phyloP scores from a whole-genome alignment of 768 basidiomycete species.

The Boletus subparvulus region DNA sequence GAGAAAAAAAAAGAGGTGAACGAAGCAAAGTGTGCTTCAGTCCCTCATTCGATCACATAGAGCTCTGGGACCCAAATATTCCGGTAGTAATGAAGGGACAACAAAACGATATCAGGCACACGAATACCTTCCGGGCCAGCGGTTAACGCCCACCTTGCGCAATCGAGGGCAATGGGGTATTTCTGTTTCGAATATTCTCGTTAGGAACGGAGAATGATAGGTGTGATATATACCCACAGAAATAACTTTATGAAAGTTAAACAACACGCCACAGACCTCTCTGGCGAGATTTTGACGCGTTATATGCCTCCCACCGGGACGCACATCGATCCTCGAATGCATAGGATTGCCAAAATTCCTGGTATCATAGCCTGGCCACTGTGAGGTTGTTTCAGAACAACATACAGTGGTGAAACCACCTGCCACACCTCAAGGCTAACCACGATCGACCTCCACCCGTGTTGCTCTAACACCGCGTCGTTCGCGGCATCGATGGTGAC shows the following conservation, averaged over 20 bases:
- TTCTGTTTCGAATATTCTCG: neutral
- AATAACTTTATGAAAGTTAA: neutral
- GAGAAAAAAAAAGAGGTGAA: neutral
- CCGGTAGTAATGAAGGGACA: constrained; percentile 29
- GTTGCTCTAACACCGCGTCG: constrained; percentile 16
- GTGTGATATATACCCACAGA: constrained; percentile 6
- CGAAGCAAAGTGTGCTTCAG: neutral
- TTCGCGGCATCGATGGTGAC: constrained; percentile 15
- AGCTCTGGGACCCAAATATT: constrained; percentile 30
- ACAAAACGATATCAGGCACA: constrained; percentile 15
- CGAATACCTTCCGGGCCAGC: constrained; percentile 16
- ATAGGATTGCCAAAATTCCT: neutral
- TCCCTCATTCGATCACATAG: constrained; percentile 25
- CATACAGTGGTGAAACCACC: neutral
- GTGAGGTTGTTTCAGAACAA: neutral
- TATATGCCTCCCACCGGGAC: constrained; percentile 2
- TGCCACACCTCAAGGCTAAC: constrained; percentile 21
- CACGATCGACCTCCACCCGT: constrained; percentile 22
- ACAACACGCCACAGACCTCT: constrained; percentile 16
- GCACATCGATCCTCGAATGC: constrained; percentile 14
- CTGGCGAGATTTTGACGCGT: constrained; percentile 23
- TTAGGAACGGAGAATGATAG: neutral
- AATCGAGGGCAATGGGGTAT: constrained; percentile 8
- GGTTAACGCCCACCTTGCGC: constrained; percentile 22
- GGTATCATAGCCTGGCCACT: constrained; percentile 28